Evolutionary conservation across 495 filamentous ascomycete species (phyloP).

Genomic region (Aspergillus funiculosus): DNA sequence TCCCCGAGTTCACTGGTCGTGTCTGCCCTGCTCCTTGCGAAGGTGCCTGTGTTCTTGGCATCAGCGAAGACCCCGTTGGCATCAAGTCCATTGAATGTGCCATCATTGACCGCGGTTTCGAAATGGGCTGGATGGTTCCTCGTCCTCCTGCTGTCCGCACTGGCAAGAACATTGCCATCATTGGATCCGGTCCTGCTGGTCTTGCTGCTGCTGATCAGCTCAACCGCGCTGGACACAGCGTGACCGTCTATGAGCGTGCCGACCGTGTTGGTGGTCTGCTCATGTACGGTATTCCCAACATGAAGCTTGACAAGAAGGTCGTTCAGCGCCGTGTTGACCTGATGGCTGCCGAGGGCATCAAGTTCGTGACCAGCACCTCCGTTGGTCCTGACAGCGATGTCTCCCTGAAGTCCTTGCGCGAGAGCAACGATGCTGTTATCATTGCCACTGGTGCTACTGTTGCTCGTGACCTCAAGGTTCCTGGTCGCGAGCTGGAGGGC

Average conservation of each 20-base stretch:
- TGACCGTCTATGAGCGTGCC: slow-evolving; percentile 94
- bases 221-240: slow-evolving; percentile 84
- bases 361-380: slow-evolving; percentile 69
- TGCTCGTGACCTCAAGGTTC: slow-evolving; percentile 90
- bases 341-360: slow-evolving; percentile 87
- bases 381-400: slow-evolving; percentile 73
- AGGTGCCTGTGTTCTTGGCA: slow-evolving; percentile 94
- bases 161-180: slow-evolving; percentile 86
- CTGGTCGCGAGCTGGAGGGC: slow-evolving; percentile 83
- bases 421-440: slow-evolving; percentile 76
- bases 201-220: slow-evolving; percentile 91
- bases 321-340: slow-evolving; percentile 95
- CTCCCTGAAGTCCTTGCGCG: slow-evolving; percentile 68
- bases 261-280: slow-evolving; percentile 91
- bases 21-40: slow-evolving; percentile 98
- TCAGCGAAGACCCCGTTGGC: slow-evolving; percentile 96
- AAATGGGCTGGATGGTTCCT: slow-evolving; percentile 99
- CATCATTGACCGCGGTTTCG: slow-evolving; percentile 98
- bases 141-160: slow-evolving; percentile 71
- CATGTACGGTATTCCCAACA: slow-evolving; percentile 99
- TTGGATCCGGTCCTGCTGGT: slow-evolving; percentile 92
- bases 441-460: slow-evolving; percentile 97
- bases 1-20: slow-evolving; percentile 98
- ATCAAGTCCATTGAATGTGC: slow-evolving; percentile 99
- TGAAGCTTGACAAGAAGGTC: slow-evolving; percentile 99